Evolutionary conservation across 495 filamentous ascomycete genomes (phyloP), one percentile per base, ranked within the genome.

Genomic region (Trichocladium antarcticum): DNA sequence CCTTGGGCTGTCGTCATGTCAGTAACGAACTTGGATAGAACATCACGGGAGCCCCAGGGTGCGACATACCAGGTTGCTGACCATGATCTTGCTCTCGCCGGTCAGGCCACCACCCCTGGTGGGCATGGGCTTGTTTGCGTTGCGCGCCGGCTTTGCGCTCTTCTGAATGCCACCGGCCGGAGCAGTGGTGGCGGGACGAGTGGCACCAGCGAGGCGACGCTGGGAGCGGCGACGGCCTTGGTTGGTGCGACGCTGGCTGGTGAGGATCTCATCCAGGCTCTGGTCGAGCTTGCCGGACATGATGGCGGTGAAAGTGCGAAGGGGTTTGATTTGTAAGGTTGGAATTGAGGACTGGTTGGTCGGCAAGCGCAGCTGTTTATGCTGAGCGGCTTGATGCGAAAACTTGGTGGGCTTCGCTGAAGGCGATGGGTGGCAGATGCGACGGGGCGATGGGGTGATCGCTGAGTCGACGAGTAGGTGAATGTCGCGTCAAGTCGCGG

Each of bases 261-360:
- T 84, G 76, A 96, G 78, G 67, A 98, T 95, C 69, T 95, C 87
- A 65, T 97, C 92, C 48, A 98, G 81, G 72, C 88, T 87, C 73
- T 89, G 79, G 66, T 96, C 87, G 56, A 98, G 82, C 71, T 96
- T 97, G 67, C 78, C 80, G 72, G 88, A 86, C 89, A 94, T 95
- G 47, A 55, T 80, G 69, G 67, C 60, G 56, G 47, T 54, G 38
- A 22, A 37, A 39, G 37, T 20, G 46, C 17, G 35, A 38, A 51
- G 36, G 50, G 10, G 49, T 15, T 45, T 51, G 28, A 42, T 32
- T 57, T 32, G 32, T 44, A 17, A 41, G 54, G 34, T 39, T 46
- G 50, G 44, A 16, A 39, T 32, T 40, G 42, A 38, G 48, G 39
- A 36, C 38, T 31, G 37, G 42, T 9, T 16, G 49, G 36, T 1